Evolutionary conservation across 2,329 filamentous ascomycete genomes (phyloP), one percentile per base, ranked within the genome.

Genomic region (Aspergillus sergii): DNA sequence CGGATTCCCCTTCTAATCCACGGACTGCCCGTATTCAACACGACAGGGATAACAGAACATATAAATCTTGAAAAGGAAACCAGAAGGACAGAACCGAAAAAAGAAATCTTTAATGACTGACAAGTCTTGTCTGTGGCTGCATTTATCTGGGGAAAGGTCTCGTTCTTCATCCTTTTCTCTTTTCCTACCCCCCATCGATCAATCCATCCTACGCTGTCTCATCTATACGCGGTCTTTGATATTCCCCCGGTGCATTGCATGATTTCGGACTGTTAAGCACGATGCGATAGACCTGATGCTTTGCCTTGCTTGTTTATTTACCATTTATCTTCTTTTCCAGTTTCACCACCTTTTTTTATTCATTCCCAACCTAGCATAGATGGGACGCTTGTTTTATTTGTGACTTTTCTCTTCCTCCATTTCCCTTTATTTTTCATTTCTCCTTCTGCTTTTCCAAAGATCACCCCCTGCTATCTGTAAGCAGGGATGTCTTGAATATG

Each of bases 1-100:
- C 56, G 83, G 84, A 63, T 90, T 89, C 78, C 83, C 84, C 67
- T 90, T 89, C 71, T 83, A 83, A 76, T 36, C 51, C 14, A 55
- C 36, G n/a, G 57, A 43, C 28, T 54, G 46, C 51, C 41, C n/a
- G 30, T 59, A 32, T 59, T 32, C 48, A 30, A 59, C 58, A 54
- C 36, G 26, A 54, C 34, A 28, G 58, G 34, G 50, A 28, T 43
- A 21, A 55, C 32, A 28, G 51, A 55, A 55, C 51, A 39, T 21
- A 23, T 41, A 21, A 26, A 55, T 39, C n/a, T 11, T 32, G 16
- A 51, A 51, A 32, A n/a, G 19, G 48, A 32, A 55, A 55, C 39
- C 34, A 36, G 32, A 55, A 55, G 32, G 32, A 16, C 19, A 21
- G 21, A 53, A 11, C 11, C 3, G 8, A 26, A 39, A 39, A 55